phyloP scores from a whole-genome alignment of 768 basidiomycete species.

The Polyporus arcularius region DNA sequence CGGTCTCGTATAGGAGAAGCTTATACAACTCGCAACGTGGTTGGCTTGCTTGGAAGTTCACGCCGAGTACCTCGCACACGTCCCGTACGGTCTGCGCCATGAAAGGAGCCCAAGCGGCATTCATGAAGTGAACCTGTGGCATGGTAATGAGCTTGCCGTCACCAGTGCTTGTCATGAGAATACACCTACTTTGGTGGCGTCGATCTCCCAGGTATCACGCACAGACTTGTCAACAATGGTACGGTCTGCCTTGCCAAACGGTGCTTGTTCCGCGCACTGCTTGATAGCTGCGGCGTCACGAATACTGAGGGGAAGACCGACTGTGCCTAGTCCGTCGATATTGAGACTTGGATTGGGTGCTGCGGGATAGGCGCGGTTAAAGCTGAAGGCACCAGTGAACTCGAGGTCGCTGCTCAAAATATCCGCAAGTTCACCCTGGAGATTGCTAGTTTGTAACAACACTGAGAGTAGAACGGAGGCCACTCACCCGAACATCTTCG shows the following conservation, averaged over 20 bases:
- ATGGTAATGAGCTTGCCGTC: not conserved
- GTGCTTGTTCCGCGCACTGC: constrained; percentile 38
- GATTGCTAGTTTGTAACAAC: not conserved
- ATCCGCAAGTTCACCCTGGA: constrained; percentile 35
- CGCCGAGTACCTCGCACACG: constrained; percentile 41
- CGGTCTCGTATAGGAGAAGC: constrained; percentile 47
- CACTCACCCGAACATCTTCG: not conserved
- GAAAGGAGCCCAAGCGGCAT: constrained; percentile 42
- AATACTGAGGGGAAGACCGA: constrained; percentile 44
- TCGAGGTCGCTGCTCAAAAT: constrained; percentile 33
- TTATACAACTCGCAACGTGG: constrained; percentile 48
- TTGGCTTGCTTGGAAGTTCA: constrained; percentile 26
- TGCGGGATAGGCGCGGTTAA: constrained; percentile 25
- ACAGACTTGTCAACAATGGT: constrained; percentile 46
- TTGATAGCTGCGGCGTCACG: constrained; percentile 43
- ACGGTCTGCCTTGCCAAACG: constrained; percentile 46
- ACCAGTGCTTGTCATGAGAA: not conserved
- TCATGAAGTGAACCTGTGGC: constrained; percentile 39
- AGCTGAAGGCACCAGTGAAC: constrained; percentile 38
- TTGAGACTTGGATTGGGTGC: constrained; percentile 44
- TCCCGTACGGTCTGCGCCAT: constrained; percentile 31
- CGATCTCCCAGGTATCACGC: constrained; percentile 54
- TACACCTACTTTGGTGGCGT: constrained; percentile 31
- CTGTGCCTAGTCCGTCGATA: constrained; percentile 40
- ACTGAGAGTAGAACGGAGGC: not conserved